Evolutionary conservation across 1,284 basidiomycete genomes (phyloP).

Genomic region (Pholiota adiposa): DNA sequence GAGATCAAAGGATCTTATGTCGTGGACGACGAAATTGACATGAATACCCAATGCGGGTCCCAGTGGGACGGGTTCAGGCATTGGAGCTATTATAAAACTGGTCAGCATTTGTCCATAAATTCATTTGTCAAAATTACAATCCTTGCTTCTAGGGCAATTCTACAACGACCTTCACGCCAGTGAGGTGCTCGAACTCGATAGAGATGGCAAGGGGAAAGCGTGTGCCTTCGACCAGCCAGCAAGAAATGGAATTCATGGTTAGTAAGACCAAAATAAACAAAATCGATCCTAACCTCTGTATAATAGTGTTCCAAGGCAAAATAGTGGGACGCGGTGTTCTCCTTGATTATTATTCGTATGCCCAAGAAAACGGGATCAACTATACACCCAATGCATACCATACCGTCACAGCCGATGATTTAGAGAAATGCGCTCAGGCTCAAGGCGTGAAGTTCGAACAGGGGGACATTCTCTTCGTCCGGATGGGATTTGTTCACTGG

Average conservation of each 20-base stretch:
- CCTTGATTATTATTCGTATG: slow-evolving; percentile 26
- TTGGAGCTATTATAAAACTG: slow-evolving; percentile 22
- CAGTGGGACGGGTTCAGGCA: slow-evolving; percentile 30
- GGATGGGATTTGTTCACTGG: slow-evolving; percentile 27
- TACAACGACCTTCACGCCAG: slow-evolving; percentile 24
- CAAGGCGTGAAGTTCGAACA: slow-evolving; percentile 24
- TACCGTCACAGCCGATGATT: slow-evolving; percentile 20
- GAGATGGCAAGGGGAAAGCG: slow-evolving; percentile 14
- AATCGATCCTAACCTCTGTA: too few species aligned
- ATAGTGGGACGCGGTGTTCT: slow-evolving; percentile 28
- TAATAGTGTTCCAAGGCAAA: slow-evolving; percentile 27
- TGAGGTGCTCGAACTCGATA: slow-evolving; percentile 20
- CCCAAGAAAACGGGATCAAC: slow-evolving; percentile 17
- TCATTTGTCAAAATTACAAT: not conserved
- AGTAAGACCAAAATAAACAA: not conserved
- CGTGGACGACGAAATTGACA: slow-evolving; percentile 26
- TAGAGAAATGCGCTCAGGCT: slow-evolving; percentile 25
- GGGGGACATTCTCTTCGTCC: slow-evolving; percentile 29
- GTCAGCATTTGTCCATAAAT: not conserved
- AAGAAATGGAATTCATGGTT: slow-evolving; percentile 29
- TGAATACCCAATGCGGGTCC: slow-evolving; percentile 27
- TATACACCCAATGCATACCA: slow-evolving; percentile 21
- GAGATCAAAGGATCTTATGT: slow-evolving; percentile 16
- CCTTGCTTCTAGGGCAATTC: slow-evolving; percentile 20
- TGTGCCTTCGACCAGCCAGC: slow-evolving; percentile 20